Evolutionary conservation across 768 basidiomycete genomes (phyloP), one percentile per base, ranked within the genome.

Genomic region (Lactarius sanguifluus): DNA sequence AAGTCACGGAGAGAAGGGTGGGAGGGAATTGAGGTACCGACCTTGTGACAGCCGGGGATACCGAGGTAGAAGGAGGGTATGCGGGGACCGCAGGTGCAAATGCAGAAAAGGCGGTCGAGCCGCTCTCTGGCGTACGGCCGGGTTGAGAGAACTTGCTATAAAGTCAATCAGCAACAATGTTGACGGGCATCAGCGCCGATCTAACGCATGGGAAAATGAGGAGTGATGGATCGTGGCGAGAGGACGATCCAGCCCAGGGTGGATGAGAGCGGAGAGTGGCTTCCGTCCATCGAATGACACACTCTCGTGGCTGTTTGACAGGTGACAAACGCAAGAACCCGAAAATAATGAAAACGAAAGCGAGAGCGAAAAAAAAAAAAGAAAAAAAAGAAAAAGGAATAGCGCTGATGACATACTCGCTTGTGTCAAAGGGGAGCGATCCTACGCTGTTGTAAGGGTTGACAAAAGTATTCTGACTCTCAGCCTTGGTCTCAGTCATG

Each of bases 31-130:
- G 40, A 55, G 64, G 64, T 43, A 65, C 68, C 2, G 16, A 69
- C 68, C 61, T 59, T 30, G 68, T 66, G 70, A 71, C 65, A 59
- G 64, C 68, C 68, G 70, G 70, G 55, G 70, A 69, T 62, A 69
- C 64, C 58, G 68, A 62, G 63, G 65, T 64, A 59, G 69, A 62
- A 57, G 56, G 59, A 43, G 62, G 54, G 40, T 64, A 68, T 55
- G 69, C 34, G 47, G 50, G 52, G 57, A 59, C 57, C 34, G 61
- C 63, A 59, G 69, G 38, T 18, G 58, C 36, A 34, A 68, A 68
- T 23, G 64, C 56, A 57, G 67, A 57, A 58, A 61, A 66, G 28
- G 59, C 64, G 59, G 69, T 56, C 38, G 69, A 65, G 57, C n/a
- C 28, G 38, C 57, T 40, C 57, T 56, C 59, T 55, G 47, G 47